phyloP scores from a whole-genome alignment of 768 basidiomycete genomes.

The Calocera viscosa region DNA sequence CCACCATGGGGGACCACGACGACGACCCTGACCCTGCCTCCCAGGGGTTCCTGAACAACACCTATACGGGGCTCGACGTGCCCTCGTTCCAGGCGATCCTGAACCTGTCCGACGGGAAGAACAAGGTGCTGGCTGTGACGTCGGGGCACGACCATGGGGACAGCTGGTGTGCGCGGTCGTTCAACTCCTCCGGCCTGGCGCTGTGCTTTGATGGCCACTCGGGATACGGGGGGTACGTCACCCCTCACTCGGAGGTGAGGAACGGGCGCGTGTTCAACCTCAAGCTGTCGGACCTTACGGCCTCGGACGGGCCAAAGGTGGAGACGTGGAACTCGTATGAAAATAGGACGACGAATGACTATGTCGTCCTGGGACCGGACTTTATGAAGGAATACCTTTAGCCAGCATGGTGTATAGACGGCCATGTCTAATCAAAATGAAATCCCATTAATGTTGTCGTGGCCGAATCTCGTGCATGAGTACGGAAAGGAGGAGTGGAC shows the following conservation, averaged over 20 bases:
- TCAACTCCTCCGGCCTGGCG: constrained; percentile 40
- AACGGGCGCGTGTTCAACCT: background rate
- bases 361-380: background rate
- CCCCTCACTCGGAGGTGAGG: background rate
- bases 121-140: constrained; percentile 47
- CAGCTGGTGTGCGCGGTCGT: constrained; percentile 66
- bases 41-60: constrained; percentile 31
- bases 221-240: constrained; percentile 32
- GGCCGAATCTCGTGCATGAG: too few species aligned
- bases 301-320: background rate
- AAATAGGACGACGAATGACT: constrained; percentile 5
- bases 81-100: constrained; percentile 35
- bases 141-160: constrained; percentile 71
- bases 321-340: constrained; percentile 8
- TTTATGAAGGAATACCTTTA: constrained; percentile 2
- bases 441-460: too few species aligned
- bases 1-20: background rate
- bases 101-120: constrained; percentile 44
- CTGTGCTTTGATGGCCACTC: constrained; percentile 74
- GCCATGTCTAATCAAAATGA: too few species aligned
- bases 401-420: background rate
- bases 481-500: too few species aligned
- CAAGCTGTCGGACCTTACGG: background rate
- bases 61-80: constrained; percentile 36
- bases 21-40: constrained; percentile 17